Evolutionary conservation across 805 yeast species (phyloP), one percentile per base, ranked within the genome.

Genomic region (Yamadazyma sp.): DNA sequence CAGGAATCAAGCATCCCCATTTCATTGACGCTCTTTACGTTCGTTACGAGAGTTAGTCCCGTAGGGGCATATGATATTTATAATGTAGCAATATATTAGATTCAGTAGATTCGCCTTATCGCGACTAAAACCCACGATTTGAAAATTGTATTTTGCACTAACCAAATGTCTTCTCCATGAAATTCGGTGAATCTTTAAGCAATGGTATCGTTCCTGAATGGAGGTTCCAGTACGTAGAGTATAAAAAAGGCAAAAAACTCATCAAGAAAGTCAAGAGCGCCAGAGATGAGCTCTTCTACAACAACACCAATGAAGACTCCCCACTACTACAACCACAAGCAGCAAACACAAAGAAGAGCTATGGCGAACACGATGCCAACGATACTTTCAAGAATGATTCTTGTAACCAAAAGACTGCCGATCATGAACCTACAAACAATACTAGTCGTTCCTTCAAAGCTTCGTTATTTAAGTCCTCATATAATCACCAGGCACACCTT

Each of bases 131-230:
- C n/a, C n/a, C n/a, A n/a, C n/a, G n/a, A n/a, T n/a, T n/a, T n/a
- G n/a, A n/a, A n/a, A n/a, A n/a, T n/a, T n/a, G n/a, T n/a, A n/a
- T n/a, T n/a, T n/a, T n/a, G n/a, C n/a, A n/a, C n/a, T n/a, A n/a
- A n/a, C n/a, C n/a, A n/a, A n/a, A n/a, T n/a, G n/a, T n/a, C n/a
- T n/a, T n/a, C n/a, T n/a, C n/a, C n/a, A 82, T 82, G 90, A 82
- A 82, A 62, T 82, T 82, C 54, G 82, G 81, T 9, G 82, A 78
- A 45, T 77, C 84, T 16, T 64, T 82, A 40, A 75, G 72, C 46
- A 82, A 81, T 34, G 82, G 82, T 40, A 70, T 79, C 24, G 84
- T 84, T 39, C 95, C 96, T 4, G 95, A 84, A 52, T 90, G 97
- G 97, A 80, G 78, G 52, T 82, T 78, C 37, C 80, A 81, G 52